These are phyloP conservation scores for Rhynchospora breviuscula DNA, from an alignment of 176 grass and related monocot species.

Conservation along the genomic window DNA sequence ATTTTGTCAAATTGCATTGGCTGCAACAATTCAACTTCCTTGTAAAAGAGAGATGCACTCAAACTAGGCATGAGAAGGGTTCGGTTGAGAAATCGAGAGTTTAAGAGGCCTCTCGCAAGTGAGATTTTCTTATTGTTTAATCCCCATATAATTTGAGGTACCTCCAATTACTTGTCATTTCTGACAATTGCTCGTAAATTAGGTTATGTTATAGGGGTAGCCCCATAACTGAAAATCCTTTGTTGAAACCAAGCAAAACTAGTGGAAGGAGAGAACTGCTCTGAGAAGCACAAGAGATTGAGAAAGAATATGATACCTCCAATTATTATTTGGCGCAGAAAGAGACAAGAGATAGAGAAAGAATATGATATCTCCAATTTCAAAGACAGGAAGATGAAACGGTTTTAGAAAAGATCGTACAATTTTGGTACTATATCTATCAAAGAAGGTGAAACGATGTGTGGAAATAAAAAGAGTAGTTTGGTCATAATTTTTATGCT, in stretches of 20 bases:
- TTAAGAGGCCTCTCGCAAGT: conserved; percentile 80
- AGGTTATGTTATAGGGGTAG: background rate
- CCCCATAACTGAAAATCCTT: conserved; percentile 37
- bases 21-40: conserved; percentile 85
- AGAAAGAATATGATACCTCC: too few species aligned
- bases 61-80: conserved; percentile 95
- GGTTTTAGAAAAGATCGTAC: too few species aligned
- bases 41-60: conserved; percentile 93
- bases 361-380: too few species aligned
- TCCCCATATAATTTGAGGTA: conserved; percentile 98
- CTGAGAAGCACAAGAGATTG: too few species aligned
- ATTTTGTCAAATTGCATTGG: conserved; percentile 80
- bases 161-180: conserved; percentile 66
- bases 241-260: conserved; percentile 40
- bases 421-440: too few species aligned
- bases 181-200: conserved; percentile 47
- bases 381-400: too few species aligned
- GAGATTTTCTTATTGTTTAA: conserved; percentile 99
- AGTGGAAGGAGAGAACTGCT: conserved; percentile 55
- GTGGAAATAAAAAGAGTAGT: too few species aligned
- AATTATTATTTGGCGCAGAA: too few species aligned
- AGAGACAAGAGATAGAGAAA: too few species aligned
- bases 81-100: conserved; percentile 70
- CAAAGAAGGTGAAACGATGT: too few species aligned
- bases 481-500: too few species aligned